These are phyloP conservation scores for Sphaerosporella brunnea DNA, from an alignment of 495 filamentous ascomycete species.

Conservation along the genomic window DNA sequence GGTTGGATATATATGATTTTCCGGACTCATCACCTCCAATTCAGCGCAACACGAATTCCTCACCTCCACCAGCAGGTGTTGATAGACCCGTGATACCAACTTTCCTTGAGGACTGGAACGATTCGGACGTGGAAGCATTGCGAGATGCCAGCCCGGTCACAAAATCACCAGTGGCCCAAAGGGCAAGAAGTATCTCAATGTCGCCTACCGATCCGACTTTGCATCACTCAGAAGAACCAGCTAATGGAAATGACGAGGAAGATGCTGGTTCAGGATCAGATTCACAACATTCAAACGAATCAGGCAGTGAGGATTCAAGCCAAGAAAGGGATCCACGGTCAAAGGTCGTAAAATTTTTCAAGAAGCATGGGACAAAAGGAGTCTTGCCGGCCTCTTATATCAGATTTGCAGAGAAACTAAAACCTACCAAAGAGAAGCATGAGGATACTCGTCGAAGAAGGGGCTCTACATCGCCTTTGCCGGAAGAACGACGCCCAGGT, in stretches of 20 bases:
- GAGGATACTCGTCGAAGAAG: slow-evolving; percentile 20
- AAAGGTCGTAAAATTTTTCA: slow-evolving; percentile 3
- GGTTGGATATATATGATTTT: slow-evolving; percentile 16
- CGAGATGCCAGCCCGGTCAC: not conserved
- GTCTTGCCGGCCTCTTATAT: slow-evolving; percentile 6
- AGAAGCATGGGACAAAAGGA: not conserved
- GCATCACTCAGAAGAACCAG: no score
- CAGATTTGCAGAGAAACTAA: slow-evolving; percentile 1
- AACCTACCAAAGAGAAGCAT: not conserved
- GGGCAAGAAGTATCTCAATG: not conserved
- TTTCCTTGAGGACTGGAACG: slow-evolving; percentile 13
- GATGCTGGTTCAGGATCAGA: not conserved
- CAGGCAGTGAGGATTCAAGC: not conserved
- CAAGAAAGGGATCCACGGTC: not conserved
- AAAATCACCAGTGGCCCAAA: not conserved
- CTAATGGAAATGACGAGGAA: not conserved
- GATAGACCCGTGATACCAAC: slow-evolving; percentile 4
- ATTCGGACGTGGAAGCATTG: slow-evolving; percentile 7
- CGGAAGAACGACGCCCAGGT: slow-evolving; percentile 33
- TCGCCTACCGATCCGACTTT: not conserved
- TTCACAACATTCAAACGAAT: no score
- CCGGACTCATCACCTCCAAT: not conserved
- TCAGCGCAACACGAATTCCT: not conserved
- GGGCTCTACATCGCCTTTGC: slow-evolving; percentile 28
- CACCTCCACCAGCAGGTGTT: not conserved